These are phyloP conservation scores for Quercus tomentella DNA, from an alignment of 331 rosid species.

Conservation along the genomic window DNA sequence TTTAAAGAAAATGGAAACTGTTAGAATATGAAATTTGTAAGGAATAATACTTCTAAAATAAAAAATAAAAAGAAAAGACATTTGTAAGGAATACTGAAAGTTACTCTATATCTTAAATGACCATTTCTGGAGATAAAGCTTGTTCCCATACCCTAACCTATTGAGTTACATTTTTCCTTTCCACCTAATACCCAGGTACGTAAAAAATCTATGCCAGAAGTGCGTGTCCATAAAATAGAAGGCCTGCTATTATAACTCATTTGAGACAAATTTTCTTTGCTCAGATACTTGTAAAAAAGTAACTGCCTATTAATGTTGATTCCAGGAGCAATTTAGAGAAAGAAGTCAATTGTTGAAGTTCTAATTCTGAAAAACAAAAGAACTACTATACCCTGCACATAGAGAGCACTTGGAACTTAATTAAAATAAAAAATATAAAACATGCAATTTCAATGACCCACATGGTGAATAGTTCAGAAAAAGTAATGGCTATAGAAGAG, in stretches of 20 bases:
- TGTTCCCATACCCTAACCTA: neutral
- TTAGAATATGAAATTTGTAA: constrained; percentile 6
- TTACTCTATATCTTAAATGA: neutral
- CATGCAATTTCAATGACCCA: neutral
- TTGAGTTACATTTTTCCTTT: neutral
- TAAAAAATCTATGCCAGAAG: neutral
- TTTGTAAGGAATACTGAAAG: neutral
- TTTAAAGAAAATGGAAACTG: constrained; percentile 9
- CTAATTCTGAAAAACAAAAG: neutral
- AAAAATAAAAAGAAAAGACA: neutral
- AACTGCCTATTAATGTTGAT: neutral
- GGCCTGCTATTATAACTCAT: neutral
- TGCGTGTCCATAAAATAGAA: neutral
- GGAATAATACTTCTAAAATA: neutral
- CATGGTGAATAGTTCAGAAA: neutral
- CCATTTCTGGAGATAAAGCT: neutral
- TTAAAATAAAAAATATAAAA: neutral
- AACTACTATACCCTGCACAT: neutral
- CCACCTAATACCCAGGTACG: neutral
- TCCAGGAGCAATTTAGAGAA: neutral
- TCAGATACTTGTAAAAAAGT: neutral
- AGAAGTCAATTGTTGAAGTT: neutral
- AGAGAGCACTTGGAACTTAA: neutral
- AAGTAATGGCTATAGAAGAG: neutral
- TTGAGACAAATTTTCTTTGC: neutral